phyloP scores from a whole-genome alignment of 2,329 filamentous ascomycete species.

The Epichloe uncinata region DNA sequence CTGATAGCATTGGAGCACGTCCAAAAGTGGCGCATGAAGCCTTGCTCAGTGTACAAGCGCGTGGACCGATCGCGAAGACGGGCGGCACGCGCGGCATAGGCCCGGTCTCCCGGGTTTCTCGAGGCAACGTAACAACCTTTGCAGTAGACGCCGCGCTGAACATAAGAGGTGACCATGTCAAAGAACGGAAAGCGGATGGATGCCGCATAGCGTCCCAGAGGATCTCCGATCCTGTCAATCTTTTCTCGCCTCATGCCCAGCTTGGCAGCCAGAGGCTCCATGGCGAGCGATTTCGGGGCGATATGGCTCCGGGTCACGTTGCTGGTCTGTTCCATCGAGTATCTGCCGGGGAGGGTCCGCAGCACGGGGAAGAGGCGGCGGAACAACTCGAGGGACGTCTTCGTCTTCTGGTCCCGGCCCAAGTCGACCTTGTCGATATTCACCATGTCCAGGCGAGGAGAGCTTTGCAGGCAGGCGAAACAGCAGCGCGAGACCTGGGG shows the following conservation, averaged over 20 bases:
- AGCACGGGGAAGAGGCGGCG: not conserved
- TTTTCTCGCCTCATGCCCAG: not conserved
- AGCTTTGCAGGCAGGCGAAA: not conserved
- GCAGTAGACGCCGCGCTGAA: not conserved
- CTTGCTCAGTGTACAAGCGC: not conserved
- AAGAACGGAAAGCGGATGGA: constrained; percentile 1
- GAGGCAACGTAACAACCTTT: constrained; percentile 1
- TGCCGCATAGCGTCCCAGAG: not conserved
- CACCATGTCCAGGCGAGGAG: not conserved
- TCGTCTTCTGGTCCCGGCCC: not conserved
- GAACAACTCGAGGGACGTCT: not conserved
- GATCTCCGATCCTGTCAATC: not conserved
- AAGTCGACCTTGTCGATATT: not conserved
- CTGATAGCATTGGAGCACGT: not conserved
- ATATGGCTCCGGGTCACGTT: not conserved
- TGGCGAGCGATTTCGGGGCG: too few relatives aligned
- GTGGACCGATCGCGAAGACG: not conserved
- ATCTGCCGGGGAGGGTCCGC: not conserved
- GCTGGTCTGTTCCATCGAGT: not conserved
- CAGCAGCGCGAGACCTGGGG: constrained; percentile 2
- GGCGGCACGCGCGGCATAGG: not conserved
- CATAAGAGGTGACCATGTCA: not conserved
- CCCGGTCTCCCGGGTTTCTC: not conserved
- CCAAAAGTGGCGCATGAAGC: constrained; percentile 1
- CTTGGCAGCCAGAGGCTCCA: too few relatives aligned